These are phyloP conservation scores for Piromyces finnis DNA, from an alignment of 192 early-diverging fungal species.

Conservation along the genomic window DNA sequence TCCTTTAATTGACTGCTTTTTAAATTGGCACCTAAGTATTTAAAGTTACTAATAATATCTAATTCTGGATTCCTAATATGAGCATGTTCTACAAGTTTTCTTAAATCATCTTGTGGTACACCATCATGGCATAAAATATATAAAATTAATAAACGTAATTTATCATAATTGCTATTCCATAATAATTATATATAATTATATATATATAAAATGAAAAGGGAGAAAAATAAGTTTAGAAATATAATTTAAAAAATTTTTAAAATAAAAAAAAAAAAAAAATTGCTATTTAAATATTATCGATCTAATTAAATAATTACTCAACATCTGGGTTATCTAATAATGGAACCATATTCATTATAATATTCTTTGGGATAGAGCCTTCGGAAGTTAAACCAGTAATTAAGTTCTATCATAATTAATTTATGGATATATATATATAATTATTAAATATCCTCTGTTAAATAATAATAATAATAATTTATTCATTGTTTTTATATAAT, in stretches of 20 bases:
- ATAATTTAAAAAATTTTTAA: too few species aligned
- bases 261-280: too few species aligned
- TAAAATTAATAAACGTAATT: slow-evolving; percentile 57
- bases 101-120: slow-evolving; percentile 49
- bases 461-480: slow-evolving; percentile 5
- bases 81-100: slow-evolving; percentile 45
- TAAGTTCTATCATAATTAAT: slow-evolving; percentile 49
- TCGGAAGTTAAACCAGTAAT: slow-evolving; percentile 65
- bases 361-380: slow-evolving; percentile 40
- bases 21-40: slow-evolving; percentile 43
- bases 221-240: too few species aligned
- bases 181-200: neutral
- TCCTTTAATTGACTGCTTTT: neutral
- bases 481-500: neutral
- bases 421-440: too few species aligned
- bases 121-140: slow-evolving; percentile 68
- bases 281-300: too few species aligned
- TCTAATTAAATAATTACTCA: too few species aligned
- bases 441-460: too few species aligned
- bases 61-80: slow-evolving; percentile 51
- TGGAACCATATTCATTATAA: slow-evolving; percentile 57
- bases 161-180: slow-evolving; percentile 37
- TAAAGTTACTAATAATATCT: slow-evolving; percentile 62
- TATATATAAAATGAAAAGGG: too few species aligned
- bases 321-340: slow-evolving; percentile 48